Evolutionary conservation across 805 yeast genomes (phyloP).

Genomic region (Hanseniaspora taiwanica): DNA sequence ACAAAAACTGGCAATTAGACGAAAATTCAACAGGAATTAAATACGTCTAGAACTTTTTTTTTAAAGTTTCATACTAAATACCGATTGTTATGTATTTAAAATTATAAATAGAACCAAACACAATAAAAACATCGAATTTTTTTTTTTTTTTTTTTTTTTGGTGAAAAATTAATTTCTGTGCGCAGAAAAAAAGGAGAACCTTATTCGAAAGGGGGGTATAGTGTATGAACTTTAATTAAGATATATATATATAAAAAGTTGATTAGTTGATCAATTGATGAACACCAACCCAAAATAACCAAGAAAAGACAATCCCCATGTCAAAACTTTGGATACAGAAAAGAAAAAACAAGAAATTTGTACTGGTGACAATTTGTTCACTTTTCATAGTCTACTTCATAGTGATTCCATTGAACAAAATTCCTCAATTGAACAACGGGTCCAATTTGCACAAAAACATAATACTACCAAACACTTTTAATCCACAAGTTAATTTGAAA

Average conservation of each 20-base stretch:
- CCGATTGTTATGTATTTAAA: too few species aligned
- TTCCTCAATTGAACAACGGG: neutral
- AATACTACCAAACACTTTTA: neutral
- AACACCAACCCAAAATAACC: too few species aligned
- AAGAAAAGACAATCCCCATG: neutral
- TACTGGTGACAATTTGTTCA: neutral
- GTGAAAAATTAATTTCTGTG: neutral
- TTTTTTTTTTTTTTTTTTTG: neutral
- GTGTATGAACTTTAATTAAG: too few species aligned
- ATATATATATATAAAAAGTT: too few species aligned
- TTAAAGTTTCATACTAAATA: neutral
- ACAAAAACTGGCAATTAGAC: slow-evolving; percentile 25
- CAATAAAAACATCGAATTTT: too few species aligned
- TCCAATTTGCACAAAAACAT: neutral
- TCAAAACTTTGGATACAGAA: neutral
- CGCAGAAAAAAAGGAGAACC: neutral
- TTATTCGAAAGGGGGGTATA: neutral
- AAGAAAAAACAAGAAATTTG: neutral
- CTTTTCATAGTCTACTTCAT: neutral
- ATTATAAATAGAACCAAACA: neutral
- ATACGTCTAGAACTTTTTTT: neutral
- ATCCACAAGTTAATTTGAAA: neutral
- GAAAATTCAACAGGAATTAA: neutral
- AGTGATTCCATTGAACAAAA: neutral
- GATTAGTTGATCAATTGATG: too few species aligned